Percentiles rank a stretch among this genome's conserved stretches.
These are phyloP conservation scores for Candida ascalaphidarum DNA, from an alignment of 805 yeast species.

Conservation along the genomic window DNA sequence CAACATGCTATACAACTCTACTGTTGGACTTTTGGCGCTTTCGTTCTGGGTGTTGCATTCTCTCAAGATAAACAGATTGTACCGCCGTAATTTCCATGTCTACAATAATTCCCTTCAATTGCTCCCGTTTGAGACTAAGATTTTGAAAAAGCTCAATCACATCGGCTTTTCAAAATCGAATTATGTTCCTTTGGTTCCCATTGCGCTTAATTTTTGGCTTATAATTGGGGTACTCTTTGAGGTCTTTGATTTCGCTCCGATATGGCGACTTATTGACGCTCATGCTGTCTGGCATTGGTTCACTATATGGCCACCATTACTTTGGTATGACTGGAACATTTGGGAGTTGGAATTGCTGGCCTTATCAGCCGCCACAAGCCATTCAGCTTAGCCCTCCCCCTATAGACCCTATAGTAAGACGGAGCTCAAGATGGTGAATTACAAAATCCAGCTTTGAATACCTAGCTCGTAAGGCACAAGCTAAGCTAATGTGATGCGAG, in stretches of 20 bases:
- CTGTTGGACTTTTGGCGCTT: slow-evolving; percentile 21
- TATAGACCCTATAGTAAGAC: background rate
- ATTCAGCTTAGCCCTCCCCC: background rate
- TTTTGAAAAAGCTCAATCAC: slow-evolving; percentile 22
- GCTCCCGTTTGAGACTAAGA: slow-evolving; percentile 29
- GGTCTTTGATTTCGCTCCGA: slow-evolving; percentile 26
- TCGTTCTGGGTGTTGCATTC: slow-evolving; percentile 28
- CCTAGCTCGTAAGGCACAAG: no score
- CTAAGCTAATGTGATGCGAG: no score
- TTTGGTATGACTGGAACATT: slow-evolving; percentile 58
- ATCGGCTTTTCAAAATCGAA: slow-evolving; percentile 16
- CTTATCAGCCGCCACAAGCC: slow-evolving; percentile 14
- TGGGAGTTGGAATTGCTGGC: slow-evolving; percentile 43
- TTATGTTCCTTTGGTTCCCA: slow-evolving; percentile 26
- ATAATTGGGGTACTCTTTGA: slow-evolving; percentile 24
- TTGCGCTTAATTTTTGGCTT: slow-evolving; percentile 23
- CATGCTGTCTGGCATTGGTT: slow-evolving; percentile 92
- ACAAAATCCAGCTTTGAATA: no score
- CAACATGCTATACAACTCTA: slow-evolving; percentile 22
- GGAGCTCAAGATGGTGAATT: no score
- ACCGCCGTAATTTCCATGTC: slow-evolving; percentile 7
- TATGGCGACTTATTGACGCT: slow-evolving; percentile 52
- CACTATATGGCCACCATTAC: slow-evolving; percentile 73
- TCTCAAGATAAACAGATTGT: slow-evolving; percentile 8
- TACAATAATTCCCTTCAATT: slow-evolving; percentile 29